phyloP scores from a whole-genome alignment of 1,139 yeast genomes.

The Taphrina populina region DNA sequence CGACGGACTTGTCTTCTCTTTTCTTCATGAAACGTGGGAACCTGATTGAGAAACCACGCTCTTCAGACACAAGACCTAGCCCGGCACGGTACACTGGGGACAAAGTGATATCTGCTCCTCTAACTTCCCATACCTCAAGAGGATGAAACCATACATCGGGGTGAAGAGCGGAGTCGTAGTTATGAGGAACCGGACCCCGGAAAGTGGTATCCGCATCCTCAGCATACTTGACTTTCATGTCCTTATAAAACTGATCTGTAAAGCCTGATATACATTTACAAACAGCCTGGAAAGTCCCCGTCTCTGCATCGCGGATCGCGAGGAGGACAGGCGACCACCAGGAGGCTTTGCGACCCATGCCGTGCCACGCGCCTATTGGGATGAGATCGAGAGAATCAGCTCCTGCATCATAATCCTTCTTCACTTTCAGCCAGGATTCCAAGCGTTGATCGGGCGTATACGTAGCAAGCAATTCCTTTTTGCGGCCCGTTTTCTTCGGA shows the following conservation, averaged over 20 bases:
- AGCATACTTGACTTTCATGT: conserved; percentile 37
- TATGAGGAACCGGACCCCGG: conserved; percentile 13
- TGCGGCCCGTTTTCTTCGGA: conserved; percentile 12
- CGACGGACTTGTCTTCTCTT: conserved; percentile 82
- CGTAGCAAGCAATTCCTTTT: conserved; percentile 38
- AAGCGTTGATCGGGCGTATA: conserved; percentile 40
- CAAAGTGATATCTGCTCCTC: conserved; percentile 89
- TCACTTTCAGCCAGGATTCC: conserved; percentile 42
- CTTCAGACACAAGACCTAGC: conserved; percentile 43
- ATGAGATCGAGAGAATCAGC: conserved; percentile 41
- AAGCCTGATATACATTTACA: conserved; percentile 42
- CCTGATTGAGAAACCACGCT: conserved; percentile 84
- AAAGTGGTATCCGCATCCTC: conserved; percentile 30
- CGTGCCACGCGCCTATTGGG: conserved; percentile 42
- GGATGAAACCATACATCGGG: conserved; percentile 87
- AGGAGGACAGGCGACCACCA: conserved; percentile 42
- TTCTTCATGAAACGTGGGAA: conserved; percentile 85
- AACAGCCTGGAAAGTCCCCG: conserved; percentile 40
- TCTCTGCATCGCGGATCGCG: conserved; percentile 40
- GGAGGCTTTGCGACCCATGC: conserved; percentile 40
- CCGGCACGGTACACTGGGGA: conserved; percentile 91
- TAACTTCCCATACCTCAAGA: conserved; percentile 76
- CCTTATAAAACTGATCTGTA: conserved; percentile 39
- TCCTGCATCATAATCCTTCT: conserved; percentile 40
- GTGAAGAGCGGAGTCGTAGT: conserved; percentile 24